phyloP scores from a whole-genome alignment of 2,329 filamentous ascomycete genomes.

The Clonostachys byssicola region DNA sequence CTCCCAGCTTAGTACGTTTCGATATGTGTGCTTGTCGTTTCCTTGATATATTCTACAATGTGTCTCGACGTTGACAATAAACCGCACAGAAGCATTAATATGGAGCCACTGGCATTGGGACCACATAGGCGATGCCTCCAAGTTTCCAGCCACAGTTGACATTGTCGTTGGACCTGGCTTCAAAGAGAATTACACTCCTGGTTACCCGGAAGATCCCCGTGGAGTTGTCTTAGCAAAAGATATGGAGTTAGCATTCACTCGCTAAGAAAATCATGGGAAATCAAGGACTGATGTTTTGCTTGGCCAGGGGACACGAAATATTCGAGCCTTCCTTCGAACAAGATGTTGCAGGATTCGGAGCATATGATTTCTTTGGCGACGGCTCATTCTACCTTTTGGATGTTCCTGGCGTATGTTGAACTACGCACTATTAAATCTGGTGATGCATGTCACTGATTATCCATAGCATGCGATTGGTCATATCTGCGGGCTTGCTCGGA shows the following conservation, averaged over 20 bases:
- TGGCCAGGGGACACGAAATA: no score
- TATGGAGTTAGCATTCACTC: no score
- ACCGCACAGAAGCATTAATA: background rate
- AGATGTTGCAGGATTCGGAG: background rate
- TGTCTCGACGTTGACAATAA: background rate
- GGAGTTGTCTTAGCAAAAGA: constrained; percentile 17
- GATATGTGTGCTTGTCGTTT: background rate
- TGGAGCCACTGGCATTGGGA: constrained; percentile 40
- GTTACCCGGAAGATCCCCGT: constrained; percentile 30
- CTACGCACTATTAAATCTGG: no score
- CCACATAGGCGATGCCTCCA: constrained; percentile 44
- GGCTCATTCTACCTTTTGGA: background rate
- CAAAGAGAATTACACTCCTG: constrained; percentile 36
- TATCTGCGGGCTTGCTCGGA: background rate
- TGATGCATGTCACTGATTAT: no score
- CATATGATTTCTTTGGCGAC: background rate
- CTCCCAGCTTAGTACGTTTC: background rate
- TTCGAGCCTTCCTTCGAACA: background rate
- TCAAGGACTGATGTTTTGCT: no score
- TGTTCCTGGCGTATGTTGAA: background rate
- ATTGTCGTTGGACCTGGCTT: constrained; percentile 50
- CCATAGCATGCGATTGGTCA: background rate
- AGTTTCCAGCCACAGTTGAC: constrained; percentile 37
- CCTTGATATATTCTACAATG: background rate
- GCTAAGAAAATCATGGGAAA: no score